Evolutionary conservation across 805 yeast genomes (phyloP).

Genomic region (Hemisphaericaspora nanyangensis): DNA sequence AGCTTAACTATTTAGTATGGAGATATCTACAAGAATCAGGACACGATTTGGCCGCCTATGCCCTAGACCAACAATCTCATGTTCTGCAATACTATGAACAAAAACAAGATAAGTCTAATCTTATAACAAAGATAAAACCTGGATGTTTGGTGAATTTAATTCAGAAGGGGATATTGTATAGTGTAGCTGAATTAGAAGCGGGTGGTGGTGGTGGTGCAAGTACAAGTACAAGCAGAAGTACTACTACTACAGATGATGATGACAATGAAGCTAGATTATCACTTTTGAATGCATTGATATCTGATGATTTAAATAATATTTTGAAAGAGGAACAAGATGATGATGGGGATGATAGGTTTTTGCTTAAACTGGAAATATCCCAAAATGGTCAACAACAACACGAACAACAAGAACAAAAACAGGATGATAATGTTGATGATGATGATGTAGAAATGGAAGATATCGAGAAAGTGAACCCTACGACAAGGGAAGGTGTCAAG

Average conservation of each 20-base stretch:
- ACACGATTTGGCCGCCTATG: slow-evolving; percentile 70
- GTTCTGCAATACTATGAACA: slow-evolving; percentile 50
- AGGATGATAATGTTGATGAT: slow-evolving; percentile 3
- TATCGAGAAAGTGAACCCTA: slow-evolving; percentile 5
- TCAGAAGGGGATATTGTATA: slow-evolving; percentile 79
- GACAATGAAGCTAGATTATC: slow-evolving; percentile 29
- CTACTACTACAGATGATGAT: too few species aligned
- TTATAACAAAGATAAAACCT: slow-evolving; percentile 50
- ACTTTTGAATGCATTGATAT: slow-evolving; percentile 51
- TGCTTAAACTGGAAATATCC: slow-evolving; percentile 12
- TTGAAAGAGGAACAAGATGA: slow-evolving; percentile 4
- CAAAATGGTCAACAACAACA: too few species aligned
- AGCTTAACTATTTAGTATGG: slow-evolving; percentile 89
- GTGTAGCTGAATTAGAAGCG: slow-evolving; percentile 61
- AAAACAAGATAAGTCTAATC: slow-evolving; percentile 36
- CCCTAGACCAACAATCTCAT: slow-evolving; percentile 70
- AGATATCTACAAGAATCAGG: slow-evolving; percentile 87
- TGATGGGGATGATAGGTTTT: slow-evolving; percentile 5
- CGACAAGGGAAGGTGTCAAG: not conserved
- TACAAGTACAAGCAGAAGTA: too few species aligned
- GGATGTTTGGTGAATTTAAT: slow-evolving; percentile 80
- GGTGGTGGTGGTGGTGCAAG: slow-evolving; percentile 1
- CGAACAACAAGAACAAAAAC: too few species aligned
- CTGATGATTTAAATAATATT: slow-evolving; percentile 30
- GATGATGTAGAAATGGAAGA: slow-evolving; percentile 7